Evolutionary conservation across 148 eudicot genomes (phyloP).

Genomic region (Nepenthes gracilis): DNA sequence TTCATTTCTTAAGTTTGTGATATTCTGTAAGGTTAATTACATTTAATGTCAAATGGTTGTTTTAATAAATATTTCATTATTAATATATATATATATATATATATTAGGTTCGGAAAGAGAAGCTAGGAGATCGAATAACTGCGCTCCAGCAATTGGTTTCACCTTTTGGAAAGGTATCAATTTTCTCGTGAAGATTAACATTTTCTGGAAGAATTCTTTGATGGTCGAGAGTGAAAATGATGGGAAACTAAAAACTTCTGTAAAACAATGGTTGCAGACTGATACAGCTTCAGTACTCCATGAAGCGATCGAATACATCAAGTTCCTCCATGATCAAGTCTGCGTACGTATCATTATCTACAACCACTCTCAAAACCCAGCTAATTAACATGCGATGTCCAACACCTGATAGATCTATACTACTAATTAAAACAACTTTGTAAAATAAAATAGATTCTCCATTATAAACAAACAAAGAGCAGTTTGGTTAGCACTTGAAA

Average conservation of each 20-base stretch:
- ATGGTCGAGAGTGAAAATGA: neutral
- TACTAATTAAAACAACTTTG: neutral
- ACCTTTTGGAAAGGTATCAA: constrained; percentile 82
- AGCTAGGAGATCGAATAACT: constrained; percentile 87
- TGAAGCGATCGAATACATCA: constrained; percentile 90
- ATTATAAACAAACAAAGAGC: too few species aligned
- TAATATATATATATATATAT: neutral
- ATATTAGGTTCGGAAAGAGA: constrained; percentile 79
- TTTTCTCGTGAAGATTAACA: neutral
- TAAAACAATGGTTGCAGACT: constrained; percentile 29
- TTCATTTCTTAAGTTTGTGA: too few species aligned
- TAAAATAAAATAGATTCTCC: too few species aligned
- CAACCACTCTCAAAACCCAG: neutral
- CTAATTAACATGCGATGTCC: neutral
- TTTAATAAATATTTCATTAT: neutral
- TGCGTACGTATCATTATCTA: constrained; percentile 31
- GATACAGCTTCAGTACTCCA: constrained; percentile 96
- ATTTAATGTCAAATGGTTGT: neutral
- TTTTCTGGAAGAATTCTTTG: neutral
- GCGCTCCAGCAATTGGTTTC: constrained; percentile 92
- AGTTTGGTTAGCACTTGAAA: too few species aligned
- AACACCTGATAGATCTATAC: neutral
- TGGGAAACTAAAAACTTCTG: neutral
- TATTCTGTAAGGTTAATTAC: constrained; percentile 1
- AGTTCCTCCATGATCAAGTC: constrained; percentile 93